Base-by-base conservation (phyloP, 768 basidiomycete genomes). In the Pisolithus marmoratus region DNA sequence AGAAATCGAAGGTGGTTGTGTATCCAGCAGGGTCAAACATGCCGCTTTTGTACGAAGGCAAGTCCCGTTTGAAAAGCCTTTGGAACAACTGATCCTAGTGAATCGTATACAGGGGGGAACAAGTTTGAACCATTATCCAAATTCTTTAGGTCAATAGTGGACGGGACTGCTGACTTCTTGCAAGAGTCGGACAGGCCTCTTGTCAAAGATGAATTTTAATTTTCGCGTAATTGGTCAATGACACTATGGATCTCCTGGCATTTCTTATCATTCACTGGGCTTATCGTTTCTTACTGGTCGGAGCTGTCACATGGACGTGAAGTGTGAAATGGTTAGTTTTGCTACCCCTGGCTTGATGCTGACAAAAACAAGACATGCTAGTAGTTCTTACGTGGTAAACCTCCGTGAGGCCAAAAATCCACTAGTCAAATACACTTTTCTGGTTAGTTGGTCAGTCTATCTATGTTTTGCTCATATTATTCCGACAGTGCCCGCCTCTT, bases 41-140 rank as follows among this genome's bases (percentile, higher is more conserved):
- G 2, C 75, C 80, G 4, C 65, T 83, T 23, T 74, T 76, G 50
- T 94, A 88, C 60, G 74, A 88, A 64, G 91, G 91, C 88, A 48
- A 40, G 66, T 58, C 56, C 22, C 44, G 50, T 3, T 8, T 38
- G 24, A 26, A 37, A 29, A 14, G 40, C 23, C 20, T 49, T 15
- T 38, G 19, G 3, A 37, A 20, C 7, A 38, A 20, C 49, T 43
- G 52, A 38, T 19, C 19, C 46, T 23, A 54, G 19, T 54, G 20
- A 15, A 46, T 9, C 15, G 24, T 38, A 7, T 59, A 22, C 31
- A 87, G 91, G 90, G 38, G 66, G 75, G 34, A 77, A 75, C 60
- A 94, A 94, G 70, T 77, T 82, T 56, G 87, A 91, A 48, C 76
- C 85, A 2, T 72, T 95, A 38, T 78, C 78, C 54, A 81, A 83